phyloP scores from a whole-genome alignment of 2,329 filamentous ascomycete species.

The Xylariaceae sp. region DNA sequence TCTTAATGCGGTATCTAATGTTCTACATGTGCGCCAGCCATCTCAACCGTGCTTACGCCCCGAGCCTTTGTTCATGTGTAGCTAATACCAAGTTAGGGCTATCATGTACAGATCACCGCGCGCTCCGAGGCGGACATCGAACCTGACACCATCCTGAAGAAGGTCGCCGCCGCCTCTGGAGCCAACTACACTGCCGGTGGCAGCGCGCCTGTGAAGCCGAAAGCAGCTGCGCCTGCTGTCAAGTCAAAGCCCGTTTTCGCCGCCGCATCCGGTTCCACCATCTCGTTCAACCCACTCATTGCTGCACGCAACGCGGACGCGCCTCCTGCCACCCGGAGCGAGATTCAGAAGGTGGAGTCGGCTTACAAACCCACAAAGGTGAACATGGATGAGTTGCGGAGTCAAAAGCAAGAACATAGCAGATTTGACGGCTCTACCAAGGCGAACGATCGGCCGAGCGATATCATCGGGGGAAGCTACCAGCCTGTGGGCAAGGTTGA shows the following conservation, averaged over 20 bases:
- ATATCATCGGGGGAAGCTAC: conserved; percentile 80
- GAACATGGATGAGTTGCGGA: conserved; percentile 79
- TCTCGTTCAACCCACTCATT: conserved; percentile 61
- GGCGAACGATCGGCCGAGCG: conserved; percentile 42
- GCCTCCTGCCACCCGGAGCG: conserved; percentile 77
- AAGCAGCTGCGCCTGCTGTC: conserved; percentile 62
- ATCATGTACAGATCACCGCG: conserved; percentile 95
- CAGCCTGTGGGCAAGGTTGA: conserved; percentile 97
- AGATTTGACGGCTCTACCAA: conserved; percentile 46
- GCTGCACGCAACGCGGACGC: conserved; percentile 71
- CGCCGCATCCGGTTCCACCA: conserved; percentile 55
- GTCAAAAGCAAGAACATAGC: conserved; percentile 64
- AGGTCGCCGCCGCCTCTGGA: conserved; percentile 90
- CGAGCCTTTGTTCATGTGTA: conserved; percentile 4
- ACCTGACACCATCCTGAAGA: conserved; percentile 82
- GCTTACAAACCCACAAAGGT: conserved; percentile 96
- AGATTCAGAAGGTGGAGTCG: conserved; percentile 85
- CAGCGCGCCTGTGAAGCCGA: conserved; percentile 43
- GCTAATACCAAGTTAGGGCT: conserved; percentile 51
- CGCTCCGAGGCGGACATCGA: conserved; percentile 85
- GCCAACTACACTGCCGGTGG: conserved; percentile 80
- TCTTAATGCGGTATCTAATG: conserved; percentile 78
- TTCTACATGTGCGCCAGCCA: conserved; percentile 57
- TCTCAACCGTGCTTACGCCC: neutral
- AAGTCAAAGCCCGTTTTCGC: conserved; percentile 91